These are phyloP conservation scores for Diospyros kaki DNA, from an alignment of 148 eudicot species.

Conservation along the genomic window DNA sequence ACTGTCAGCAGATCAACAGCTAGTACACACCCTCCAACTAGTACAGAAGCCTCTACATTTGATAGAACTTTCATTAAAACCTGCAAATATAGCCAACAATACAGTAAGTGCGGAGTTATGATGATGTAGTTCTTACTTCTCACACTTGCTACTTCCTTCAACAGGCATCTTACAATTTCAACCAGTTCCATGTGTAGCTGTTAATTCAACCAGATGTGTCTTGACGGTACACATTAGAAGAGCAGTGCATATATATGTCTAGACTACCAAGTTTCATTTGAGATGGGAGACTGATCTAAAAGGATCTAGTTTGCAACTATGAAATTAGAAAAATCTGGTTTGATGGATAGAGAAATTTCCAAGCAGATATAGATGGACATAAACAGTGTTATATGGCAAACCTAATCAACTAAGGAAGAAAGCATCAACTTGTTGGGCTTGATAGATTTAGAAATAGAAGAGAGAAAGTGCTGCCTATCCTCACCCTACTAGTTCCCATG, in stretches of 20 bases:
- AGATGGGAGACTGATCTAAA: not conserved
- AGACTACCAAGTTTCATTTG: slow-evolving; percentile 1
- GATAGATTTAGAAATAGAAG: not conserved
- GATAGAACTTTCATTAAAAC: slow-evolving; percentile 86
- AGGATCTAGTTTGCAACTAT: no score
- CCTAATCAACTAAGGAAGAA: not conserved
- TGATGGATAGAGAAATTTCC: not conserved
- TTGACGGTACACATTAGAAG: not conserved
- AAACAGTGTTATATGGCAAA: not conserved
- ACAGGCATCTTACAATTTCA: no score
- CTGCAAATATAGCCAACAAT: slow-evolving; percentile 33
- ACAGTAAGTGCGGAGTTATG: no score
- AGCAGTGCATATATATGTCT: not conserved
- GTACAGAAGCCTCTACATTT: slow-evolving; percentile 92
- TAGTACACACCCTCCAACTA: slow-evolving; percentile 96
- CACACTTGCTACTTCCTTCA: no score
- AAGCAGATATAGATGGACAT: not conserved
- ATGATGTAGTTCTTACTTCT: no score
- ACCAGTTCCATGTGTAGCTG: no score
- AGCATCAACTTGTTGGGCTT: not conserved
- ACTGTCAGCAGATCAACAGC: slow-evolving; percentile 90
- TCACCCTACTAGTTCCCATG: not conserved
- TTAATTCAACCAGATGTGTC: not conserved
- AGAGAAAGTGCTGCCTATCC: not conserved
- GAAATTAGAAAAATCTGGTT: not conserved